Evolutionary conservation across 2,329 filamentous ascomycete genomes (phyloP).

Genomic region (Nothopassalora personata): DNA sequence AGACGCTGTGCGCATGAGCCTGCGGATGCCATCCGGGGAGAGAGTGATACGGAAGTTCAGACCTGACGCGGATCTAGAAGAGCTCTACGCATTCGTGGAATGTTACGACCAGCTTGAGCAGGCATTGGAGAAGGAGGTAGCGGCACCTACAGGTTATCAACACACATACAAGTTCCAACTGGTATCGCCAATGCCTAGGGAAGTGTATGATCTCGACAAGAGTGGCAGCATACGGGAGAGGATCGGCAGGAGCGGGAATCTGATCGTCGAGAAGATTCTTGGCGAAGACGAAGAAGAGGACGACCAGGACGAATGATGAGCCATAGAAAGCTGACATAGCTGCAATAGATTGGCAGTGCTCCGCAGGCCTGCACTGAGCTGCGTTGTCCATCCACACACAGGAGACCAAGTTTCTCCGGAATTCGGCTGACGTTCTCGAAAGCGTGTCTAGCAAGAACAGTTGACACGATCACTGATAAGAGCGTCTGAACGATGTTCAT

Average conservation of each 20-base stretch:
- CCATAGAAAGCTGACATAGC: not conserved
- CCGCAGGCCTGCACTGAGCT: not conserved
- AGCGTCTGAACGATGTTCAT: not conserved
- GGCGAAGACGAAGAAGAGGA: slow-evolving; percentile 53
- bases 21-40: slow-evolving; percentile 60
- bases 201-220: slow-evolving; percentile 66
- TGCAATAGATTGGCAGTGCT: not conserved
- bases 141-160: slow-evolving; percentile 62
- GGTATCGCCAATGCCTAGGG: slow-evolving; percentile 77
- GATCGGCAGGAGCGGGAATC: slow-evolving; percentile 76
- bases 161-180: slow-evolving; percentile 83
- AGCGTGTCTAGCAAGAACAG: too few species aligned
- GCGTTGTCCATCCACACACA: not conserved
- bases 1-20: slow-evolving; percentile 65
- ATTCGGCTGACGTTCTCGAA: too few species aligned
- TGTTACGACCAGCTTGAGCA: slow-evolving; percentile 65
- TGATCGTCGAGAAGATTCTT: slow-evolving; percentile 72
- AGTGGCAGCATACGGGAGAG: slow-evolving; percentile 63
- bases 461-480: not conserved
- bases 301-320: slow-evolving; percentile 29
- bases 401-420: not conserved
- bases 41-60: slow-evolving; percentile 73
- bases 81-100: slow-evolving; percentile 93
- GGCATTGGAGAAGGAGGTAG: slow-evolving; percentile 34
- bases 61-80: slow-evolving; percentile 67